These are phyloP conservation scores for Alternaria panax DNA, from an alignment of 2,329 filamentous ascomycete genomes.

Conservation along the genomic window DNA sequence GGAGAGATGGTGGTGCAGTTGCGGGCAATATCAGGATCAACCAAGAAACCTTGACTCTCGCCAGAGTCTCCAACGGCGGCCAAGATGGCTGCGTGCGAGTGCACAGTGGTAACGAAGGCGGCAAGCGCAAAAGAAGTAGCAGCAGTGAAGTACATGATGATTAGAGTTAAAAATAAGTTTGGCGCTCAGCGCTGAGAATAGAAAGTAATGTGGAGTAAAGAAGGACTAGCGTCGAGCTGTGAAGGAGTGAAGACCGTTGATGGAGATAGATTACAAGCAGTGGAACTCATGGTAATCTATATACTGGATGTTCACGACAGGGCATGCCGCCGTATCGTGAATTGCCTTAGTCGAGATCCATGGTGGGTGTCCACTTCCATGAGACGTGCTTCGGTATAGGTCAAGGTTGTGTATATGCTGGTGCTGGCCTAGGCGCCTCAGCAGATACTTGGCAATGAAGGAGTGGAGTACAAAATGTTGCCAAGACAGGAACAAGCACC, in stretches of 20 bases:
- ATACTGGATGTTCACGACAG: slow-evolving; percentile 16
- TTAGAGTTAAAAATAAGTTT: slow-evolving; percentile 15
- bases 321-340: not conserved
- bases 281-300: slow-evolving; percentile 17
- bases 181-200: slow-evolving; percentile 39
- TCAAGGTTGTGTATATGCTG: slow-evolving; percentile 14
- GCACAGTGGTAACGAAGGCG: slow-evolving; percentile 38
- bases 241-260: slow-evolving; percentile 12
- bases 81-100: slow-evolving; percentile 44
- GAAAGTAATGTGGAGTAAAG: slow-evolving; percentile 30
- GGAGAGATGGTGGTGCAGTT: slow-evolving; percentile 50
- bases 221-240: slow-evolving; percentile 20
- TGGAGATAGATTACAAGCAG: slow-evolving; percentile 5
- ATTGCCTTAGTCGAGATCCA: slow-evolving; percentile 16
- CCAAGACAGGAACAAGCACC: slow-evolving; percentile 16
- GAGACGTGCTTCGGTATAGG: slow-evolving; percentile 29
- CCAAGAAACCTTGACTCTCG: slow-evolving; percentile 44
- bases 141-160: slow-evolving; percentile 35
- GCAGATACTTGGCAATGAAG: slow-evolving; percentile 15
- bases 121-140: slow-evolving; percentile 39
- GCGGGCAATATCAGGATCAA: slow-evolving; percentile 44
- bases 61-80: slow-evolving; percentile 39
- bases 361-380: slow-evolving; percentile 30
- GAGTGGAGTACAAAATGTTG: slow-evolving; percentile 3
- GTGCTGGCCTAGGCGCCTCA: slow-evolving; percentile 20